A percentile compares a stretch with the other conserved stretches of the same genome.
These are phyloP conservation scores for Saraca asoca DNA, from an alignment of 331 rosid genomes.

Conservation along the genomic window DNA sequence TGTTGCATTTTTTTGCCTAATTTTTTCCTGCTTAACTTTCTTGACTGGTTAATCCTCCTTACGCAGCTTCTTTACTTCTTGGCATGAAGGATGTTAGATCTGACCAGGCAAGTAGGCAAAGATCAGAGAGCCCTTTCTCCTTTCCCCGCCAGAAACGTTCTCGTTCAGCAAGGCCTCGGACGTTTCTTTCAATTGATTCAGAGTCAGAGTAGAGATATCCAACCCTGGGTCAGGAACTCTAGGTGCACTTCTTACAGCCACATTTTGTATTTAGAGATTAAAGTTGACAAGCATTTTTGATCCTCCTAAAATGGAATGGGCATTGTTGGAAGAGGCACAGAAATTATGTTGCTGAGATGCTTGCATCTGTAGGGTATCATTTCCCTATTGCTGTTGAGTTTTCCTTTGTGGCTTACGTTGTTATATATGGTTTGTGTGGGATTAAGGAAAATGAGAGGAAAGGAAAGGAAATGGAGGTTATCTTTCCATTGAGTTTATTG, in stretches of 20 bases:
- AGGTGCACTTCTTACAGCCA: constrained; percentile 36
- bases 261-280: constrained; percentile 40
- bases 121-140: constrained; percentile 86
- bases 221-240: constrained; percentile 38
- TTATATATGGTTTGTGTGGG: too few species aligned
- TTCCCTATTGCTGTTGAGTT: constrained; percentile 3
- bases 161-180: constrained; percentile 84
- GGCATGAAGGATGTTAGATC: constrained; percentile 74
- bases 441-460: too few species aligned
- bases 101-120: constrained; percentile 63
- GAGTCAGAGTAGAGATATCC: constrained; percentile 74
- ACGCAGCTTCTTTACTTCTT: constrained; percentile 85
- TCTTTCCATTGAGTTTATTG: too few species aligned
- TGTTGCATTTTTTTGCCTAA: not conserved
- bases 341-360: constrained; percentile 28
- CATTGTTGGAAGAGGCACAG: constrained; percentile 17
- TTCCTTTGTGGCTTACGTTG: constrained; percentile 3
- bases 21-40: not conserved
- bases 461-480: too few species aligned
- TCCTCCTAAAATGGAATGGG: constrained; percentile 17
- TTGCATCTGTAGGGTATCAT: constrained; percentile 34
- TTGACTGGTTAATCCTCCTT: constrained; percentile 38
- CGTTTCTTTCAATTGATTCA: constrained; percentile 71
- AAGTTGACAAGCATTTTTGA: constrained; percentile 43
- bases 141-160: constrained; percentile 98